Evolutionary conservation across 2,329 filamentous ascomycete species (phyloP).

Genomic region (Dactylellina drechsleri): DNA sequence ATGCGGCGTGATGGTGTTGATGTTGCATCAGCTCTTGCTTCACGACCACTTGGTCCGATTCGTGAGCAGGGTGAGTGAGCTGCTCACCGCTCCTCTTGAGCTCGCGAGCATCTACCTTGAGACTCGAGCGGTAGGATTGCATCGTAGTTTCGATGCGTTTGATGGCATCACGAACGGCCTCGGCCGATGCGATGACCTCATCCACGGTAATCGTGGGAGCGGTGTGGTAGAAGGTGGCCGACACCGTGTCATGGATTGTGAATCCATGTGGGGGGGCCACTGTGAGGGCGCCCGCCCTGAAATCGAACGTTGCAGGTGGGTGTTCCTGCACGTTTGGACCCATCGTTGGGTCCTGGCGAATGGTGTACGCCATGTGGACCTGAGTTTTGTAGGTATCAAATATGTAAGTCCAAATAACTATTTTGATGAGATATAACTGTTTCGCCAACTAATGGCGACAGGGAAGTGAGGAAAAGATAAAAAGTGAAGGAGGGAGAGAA

Average conservation of each 20-base stretch:
- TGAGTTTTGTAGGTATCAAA: not conserved
- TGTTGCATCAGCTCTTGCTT: constrained; percentile 2
- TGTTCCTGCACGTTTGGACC: not conserved
- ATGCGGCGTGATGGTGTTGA: constrained; percentile 18
- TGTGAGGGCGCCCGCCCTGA: constrained; percentile 15
- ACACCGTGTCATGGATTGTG: constrained; percentile 13
- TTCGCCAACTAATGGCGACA: too few species aligned
- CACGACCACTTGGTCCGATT: constrained; percentile 3
- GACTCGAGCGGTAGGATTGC: constrained; percentile 26
- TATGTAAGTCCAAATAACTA: not conserved
- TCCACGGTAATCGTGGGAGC: constrained; percentile 8
- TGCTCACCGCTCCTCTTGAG: constrained; percentile 15
- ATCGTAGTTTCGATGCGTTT: constrained; percentile 33
- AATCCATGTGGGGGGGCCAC: constrained; percentile 12
- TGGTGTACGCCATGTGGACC: constrained; percentile 24
- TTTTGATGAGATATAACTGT: not conserved
- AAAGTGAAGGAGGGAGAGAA: not conserved
- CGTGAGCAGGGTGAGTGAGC: not conserved
- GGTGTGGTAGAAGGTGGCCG: constrained; percentile 10
- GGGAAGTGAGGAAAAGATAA: not conserved
- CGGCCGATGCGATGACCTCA: constrained; percentile 36
- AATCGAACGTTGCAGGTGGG: constrained; percentile 19
- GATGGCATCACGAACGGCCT: constrained; percentile 23
- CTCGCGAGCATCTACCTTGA: constrained; percentile 31
- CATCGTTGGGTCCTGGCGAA: not conserved